Percentiles rank a stretch among this genome's conserved stretches.
Evolutionary conservation across 83 land plant genomes (phyloP).

Genomic region (Picea abies): DNA sequence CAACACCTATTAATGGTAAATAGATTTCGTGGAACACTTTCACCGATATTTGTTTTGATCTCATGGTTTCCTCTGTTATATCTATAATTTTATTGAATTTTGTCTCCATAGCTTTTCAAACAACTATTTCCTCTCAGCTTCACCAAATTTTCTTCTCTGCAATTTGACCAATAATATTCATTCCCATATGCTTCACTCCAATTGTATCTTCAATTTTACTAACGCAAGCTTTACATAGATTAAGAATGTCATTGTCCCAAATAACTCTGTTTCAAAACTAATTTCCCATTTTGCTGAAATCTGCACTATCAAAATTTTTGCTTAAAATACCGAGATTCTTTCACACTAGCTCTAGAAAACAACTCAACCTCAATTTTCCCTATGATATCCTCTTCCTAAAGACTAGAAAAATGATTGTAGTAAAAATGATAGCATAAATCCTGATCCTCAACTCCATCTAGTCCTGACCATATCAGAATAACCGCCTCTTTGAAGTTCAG

Average conservation of each 20-base stretch:
- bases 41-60: slow-evolving; percentile 83
- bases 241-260: slow-evolving; percentile 44
- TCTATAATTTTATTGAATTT: slow-evolving; percentile 84
- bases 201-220: slow-evolving; percentile 73
- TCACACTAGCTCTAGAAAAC: slow-evolving; percentile 60
- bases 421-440: slow-evolving; percentile 72
- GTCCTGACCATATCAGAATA: too few species aligned
- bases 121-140: slow-evolving; percentile 88
- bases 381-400: slow-evolving; percentile 84
- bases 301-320: slow-evolving; percentile 72
- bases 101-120: slow-evolving; percentile 90
- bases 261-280: slow-evolving; percentile 54
- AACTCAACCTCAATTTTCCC: slow-evolving; percentile 89
- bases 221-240: slow-evolving; percentile 82
- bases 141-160: slow-evolving; percentile 75
- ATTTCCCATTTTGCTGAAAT: slow-evolving; percentile 75
- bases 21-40: slow-evolving; percentile 95
- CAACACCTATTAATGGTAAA: slow-evolving; percentile 76
- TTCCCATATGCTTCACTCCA: slow-evolving; percentile 79
- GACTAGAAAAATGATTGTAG: slow-evolving; percentile 79
- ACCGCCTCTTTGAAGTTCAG: too few species aligned
- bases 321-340: slow-evolving; percentile 74
- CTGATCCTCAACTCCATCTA: too few species aligned
- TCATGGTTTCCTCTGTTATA: slow-evolving; percentile 92
- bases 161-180: slow-evolving; percentile 56